phyloP scores from a whole-genome alignment of 768 basidiomycete species.

The Termitomyces bulborhizus region DNA sequence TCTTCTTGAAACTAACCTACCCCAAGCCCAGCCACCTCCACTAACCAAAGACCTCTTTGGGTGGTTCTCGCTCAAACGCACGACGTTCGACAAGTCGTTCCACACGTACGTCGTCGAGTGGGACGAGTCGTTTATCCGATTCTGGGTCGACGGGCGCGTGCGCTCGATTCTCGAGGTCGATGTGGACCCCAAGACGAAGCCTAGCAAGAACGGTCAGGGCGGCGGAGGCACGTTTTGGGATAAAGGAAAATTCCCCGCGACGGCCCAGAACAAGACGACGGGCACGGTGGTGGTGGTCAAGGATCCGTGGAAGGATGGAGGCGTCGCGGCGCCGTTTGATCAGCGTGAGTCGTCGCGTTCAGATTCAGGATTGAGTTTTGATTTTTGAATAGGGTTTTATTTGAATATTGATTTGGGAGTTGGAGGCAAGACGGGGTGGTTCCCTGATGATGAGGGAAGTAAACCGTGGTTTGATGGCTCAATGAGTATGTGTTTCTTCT shows the following conservation, averaged over 20 bases:
- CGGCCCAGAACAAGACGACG: slow-evolving; percentile 51
- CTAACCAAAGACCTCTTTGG: slow-evolving; percentile 27
- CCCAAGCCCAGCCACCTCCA: not conserved
- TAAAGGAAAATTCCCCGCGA: slow-evolving; percentile 55
- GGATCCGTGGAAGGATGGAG: slow-evolving; percentile 60
- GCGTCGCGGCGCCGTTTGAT: slow-evolving; percentile 75
- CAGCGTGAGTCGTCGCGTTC: slow-evolving; percentile 41
- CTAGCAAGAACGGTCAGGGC: slow-evolving; percentile 30
- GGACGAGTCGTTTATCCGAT: slow-evolving; percentile 62
- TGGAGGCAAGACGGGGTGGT: slow-evolving; percentile 86
- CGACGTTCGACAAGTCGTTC: slow-evolving; percentile 49
- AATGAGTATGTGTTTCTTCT: slow-evolving; percentile 28
- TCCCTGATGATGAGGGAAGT: slow-evolving; percentile 69
- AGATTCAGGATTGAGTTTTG: slow-evolving; percentile 15
- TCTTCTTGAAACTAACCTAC: too few species aligned
- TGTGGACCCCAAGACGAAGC: slow-evolving; percentile 37
- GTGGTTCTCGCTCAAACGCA: slow-evolving; percentile 48
- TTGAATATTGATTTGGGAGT: slow-evolving; percentile 68
- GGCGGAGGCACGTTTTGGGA: slow-evolving; percentile 53
- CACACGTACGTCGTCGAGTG: slow-evolving; percentile 79
- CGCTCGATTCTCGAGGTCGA: slow-evolving; percentile 52
- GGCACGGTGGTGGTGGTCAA: slow-evolving; percentile 46
- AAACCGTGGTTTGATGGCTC: slow-evolving; percentile 77
- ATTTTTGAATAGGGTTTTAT: slow-evolving; percentile 54
- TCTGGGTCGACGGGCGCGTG: slow-evolving; percentile 72